Evolutionary conservation across 495 filamentous ascomycete genomes (phyloP).

Genomic region (Talaromyces trachyspermus): DNA sequence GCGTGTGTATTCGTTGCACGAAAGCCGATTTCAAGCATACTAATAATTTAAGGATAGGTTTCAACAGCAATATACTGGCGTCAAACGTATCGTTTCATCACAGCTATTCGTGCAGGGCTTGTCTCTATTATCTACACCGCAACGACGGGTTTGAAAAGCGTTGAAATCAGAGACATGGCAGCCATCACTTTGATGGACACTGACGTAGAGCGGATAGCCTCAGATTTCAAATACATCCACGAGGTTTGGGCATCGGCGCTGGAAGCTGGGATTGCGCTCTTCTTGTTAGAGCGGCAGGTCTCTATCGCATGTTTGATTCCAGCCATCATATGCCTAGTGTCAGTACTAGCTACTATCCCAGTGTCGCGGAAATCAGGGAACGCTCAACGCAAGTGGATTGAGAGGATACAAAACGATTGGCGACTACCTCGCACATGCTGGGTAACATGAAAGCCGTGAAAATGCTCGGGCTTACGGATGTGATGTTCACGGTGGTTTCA

Average conservation of each 20-base stretch:
- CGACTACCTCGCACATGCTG: constrained; percentile 23
- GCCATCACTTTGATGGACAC: constrained; percentile 50
- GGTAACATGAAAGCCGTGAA: constrained; percentile 24
- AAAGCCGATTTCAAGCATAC: constrained; percentile 16
- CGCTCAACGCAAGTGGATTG: constrained; percentile 28
- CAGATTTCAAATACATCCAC: constrained; percentile 31
- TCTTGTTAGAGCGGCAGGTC: constrained; percentile 44
- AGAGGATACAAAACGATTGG: constrained; percentile 17
- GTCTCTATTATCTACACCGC: constrained; percentile 48
- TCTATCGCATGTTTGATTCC: constrained; percentile 39
- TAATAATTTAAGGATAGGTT: constrained; percentile 19
- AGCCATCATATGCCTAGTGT: constrained; percentile 25
- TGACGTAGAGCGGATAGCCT: constrained; percentile 41
- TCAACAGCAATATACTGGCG: constrained; percentile 42
- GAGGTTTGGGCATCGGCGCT: constrained; percentile 48
- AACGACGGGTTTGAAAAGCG: constrained; percentile 33
- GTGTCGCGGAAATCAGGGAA: constrained; percentile 9
- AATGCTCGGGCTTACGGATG: constrained; percentile 28
- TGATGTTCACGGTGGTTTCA: constrained; percentile 11
- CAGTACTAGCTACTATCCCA: constrained; percentile 12
- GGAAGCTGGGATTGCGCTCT: constrained; percentile 46
- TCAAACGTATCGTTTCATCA: constrained; percentile 46
- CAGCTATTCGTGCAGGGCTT: constrained; percentile 51
- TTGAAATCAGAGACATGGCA: constrained; percentile 40
- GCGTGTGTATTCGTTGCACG: constrained; percentile 31